Conservation (phyloP, 2,329 filamentous ascomycete genomes). For the Paramyrothecium sp. region DNA sequence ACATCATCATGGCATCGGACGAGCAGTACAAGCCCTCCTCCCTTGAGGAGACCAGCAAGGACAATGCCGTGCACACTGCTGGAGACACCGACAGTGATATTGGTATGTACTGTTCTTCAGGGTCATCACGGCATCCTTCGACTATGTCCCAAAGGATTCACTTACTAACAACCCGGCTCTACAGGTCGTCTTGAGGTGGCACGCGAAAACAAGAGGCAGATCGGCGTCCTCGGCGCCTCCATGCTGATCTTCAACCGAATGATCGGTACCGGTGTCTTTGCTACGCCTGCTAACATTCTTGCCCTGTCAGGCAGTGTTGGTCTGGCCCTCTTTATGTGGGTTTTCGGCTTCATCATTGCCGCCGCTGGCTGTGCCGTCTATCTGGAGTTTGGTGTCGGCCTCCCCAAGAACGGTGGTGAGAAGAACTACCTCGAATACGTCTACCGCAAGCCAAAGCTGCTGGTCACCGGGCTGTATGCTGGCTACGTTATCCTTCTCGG, state of each 20-base stretch:
- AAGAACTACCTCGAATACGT: slow-evolving; percentile 68
- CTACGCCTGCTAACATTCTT: slow-evolving; percentile 59
- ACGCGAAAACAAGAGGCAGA: slow-evolving; percentile 50
- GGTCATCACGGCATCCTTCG: no score
- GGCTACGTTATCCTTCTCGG: slow-evolving; percentile 63
- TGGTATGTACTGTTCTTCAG: background rate
- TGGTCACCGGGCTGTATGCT: slow-evolving; percentile 59
- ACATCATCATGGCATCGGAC: background rate
- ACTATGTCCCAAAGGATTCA: no score
- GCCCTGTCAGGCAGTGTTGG: slow-evolving; percentile 59
- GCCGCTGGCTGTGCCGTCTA: slow-evolving; percentile 63
- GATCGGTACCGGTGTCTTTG: slow-evolving; percentile 67
- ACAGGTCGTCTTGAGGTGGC: slow-evolving; percentile 33
- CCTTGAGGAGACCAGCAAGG: background rate
- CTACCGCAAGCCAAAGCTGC: slow-evolving; percentile 58
- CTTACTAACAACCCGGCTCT: background rate
- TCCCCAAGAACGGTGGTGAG: slow-evolving; percentile 64
- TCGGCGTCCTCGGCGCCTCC: slow-evolving; percentile 52
- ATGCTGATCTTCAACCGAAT: slow-evolving; percentile 65
- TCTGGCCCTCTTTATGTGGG: slow-evolving; percentile 62
- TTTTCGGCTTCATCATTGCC: slow-evolving; percentile 60
- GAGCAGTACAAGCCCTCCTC: background rate
- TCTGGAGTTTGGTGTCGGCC: slow-evolving; percentile 63
- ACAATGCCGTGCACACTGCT: background rate
- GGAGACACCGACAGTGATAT: background rate